Evolutionary conservation across 164 flowering plant species (phyloP), one percentile per base, ranked within the genome.

Genomic region (Platanus orientalis): DNA sequence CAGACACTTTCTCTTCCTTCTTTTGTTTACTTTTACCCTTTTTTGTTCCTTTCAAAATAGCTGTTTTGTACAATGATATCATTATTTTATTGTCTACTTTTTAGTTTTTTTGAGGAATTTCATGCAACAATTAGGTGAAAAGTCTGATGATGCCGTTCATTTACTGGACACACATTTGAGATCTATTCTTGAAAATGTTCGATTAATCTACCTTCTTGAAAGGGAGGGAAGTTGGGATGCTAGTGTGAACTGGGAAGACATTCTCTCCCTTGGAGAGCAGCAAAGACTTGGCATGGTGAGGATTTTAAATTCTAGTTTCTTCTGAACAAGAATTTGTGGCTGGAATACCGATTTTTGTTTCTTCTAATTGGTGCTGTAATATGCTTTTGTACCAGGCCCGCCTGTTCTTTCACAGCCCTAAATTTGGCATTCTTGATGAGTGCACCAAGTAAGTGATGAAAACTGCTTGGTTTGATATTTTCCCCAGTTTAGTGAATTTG

Each of bases 271-370:
- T 56, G 99, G 99, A 53, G 99, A 95, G 65, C 99, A 95, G 67
- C 99, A 95, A 77, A 81, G 99, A 73, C 72, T 95, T 62, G 99
- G 99, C 77, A 95, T 95, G 97, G 99, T 95, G 56, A 76, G 85
- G 5, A 36, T 26, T 17, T 28, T 23, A 39, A 24, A 48, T 2
- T n/a, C n/a, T n/a, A n/a, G n/a, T n/a, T n/a, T n/a, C n/a, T n/a
- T 47, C 44, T 59, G 0, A 14, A 13, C 27, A 34, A 5, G 47
- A 44, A 23, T 29, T 51, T 30, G 19, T 39, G 0, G 25, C n/a
- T 39, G 27, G 21, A 26, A 29, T 25, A 45, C 49, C 16, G 49
- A 16, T 34, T 44, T 19, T 12, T 20, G 51, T 21, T 61, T 62
- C 16, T 58, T 25, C 32, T 54, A 30, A 29, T 12, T 29, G 48